Evolutionary conservation across 768 basidiomycete genomes (phyloP).

Genomic region (Lyophyllum decastes): DNA sequence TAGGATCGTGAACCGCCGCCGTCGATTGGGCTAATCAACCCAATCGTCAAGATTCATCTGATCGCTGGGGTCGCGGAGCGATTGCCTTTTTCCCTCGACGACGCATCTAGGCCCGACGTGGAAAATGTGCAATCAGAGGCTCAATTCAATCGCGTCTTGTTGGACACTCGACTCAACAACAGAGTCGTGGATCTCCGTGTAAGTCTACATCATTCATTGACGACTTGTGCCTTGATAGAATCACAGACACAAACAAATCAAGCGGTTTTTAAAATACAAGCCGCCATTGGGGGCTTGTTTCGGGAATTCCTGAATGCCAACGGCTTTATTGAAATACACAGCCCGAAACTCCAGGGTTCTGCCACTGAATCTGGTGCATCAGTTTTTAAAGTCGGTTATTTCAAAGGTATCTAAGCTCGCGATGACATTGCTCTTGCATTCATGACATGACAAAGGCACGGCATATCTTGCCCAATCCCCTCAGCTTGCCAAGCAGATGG

Average conservation of each 20-base stretch:
- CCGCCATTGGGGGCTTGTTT: slow-evolving; percentile 88
- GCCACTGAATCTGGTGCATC: slow-evolving; percentile 97
- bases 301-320: slow-evolving; percentile 72
- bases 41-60: slow-evolving; percentile 65
- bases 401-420: slow-evolving; percentile 65
- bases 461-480: slow-evolving; percentile 97
- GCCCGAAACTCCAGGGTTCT: slow-evolving; percentile 94
- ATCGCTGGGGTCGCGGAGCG: slow-evolving; percentile 77
- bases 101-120: slow-evolving; percentile 83
- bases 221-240: slow-evolving; percentile 2
- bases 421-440: background rate
- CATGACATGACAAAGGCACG: slow-evolving; percentile 49
- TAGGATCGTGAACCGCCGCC: slow-evolving; percentile 26
- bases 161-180: slow-evolving; percentile 94
- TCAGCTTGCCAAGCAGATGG: slow-evolving; percentile 99
- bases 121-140: slow-evolving; percentile 59
- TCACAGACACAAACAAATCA: slow-evolving; percentile 90
- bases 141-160: slow-evolving; percentile 78
- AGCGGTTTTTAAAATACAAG: slow-evolving; percentile 90
- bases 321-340: slow-evolving; percentile 94
- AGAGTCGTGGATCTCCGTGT: slow-evolving; percentile 92
- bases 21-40: slow-evolving; percentile 1
- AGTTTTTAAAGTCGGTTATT: slow-evolving; percentile 97
- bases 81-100: slow-evolving; percentile 91
- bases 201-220: slow-evolving; percentile 27